phyloP scores from a whole-genome alignment of 257 asterid species.

The Capsicum rhomboideum region DNA sequence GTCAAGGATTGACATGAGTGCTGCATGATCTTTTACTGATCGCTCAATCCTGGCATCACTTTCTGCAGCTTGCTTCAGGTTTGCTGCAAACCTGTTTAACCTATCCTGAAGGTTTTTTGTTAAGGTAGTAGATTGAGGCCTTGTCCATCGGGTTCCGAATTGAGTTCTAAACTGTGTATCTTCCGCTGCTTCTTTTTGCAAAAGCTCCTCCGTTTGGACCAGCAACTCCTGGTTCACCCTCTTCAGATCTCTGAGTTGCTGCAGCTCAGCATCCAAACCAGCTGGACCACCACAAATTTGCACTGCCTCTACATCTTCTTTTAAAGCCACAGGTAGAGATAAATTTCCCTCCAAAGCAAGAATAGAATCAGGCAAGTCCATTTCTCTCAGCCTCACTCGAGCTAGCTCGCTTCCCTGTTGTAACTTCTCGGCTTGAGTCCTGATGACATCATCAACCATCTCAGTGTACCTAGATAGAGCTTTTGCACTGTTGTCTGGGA shows the following conservation, averaged over 20 bases:
- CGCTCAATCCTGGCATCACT: constrained; percentile 95
- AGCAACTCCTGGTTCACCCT: constrained; percentile 89
- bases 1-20: constrained; percentile 87
- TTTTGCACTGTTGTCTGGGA: constrained; percentile 93
- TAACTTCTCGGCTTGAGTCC: constrained; percentile 95
- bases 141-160: constrained; percentile 91
- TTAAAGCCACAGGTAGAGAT: constrained; percentile 51
- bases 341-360: constrained; percentile 84
- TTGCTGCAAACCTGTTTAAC: constrained; percentile 79
- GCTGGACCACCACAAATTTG: constrained; percentile 97
- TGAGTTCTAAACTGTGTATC: constrained; percentile 92
- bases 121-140: constrained; percentile 93
- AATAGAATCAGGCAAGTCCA: constrained; percentile 94
- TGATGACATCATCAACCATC: constrained; percentile 85
- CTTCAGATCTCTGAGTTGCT: constrained; percentile 87
- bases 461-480: constrained; percentile 94
- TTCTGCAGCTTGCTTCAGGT: constrained; percentile 94
- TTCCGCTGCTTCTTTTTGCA: constrained; percentile 88
- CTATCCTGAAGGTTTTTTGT: constrained; percentile 85
- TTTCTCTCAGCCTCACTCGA: constrained; percentile 90
- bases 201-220: constrained; percentile 82
- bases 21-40: constrained; percentile 81
- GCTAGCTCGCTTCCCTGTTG: constrained; percentile 99
- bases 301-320: constrained; percentile 91
- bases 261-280: constrained; percentile 85